A percentile compares a stretch with the other conserved stretches of the same genome.
phyloP scores from a whole-genome alignment of 2,329 filamentous ascomycete species.

The Verticillium tricorpus region DNA sequence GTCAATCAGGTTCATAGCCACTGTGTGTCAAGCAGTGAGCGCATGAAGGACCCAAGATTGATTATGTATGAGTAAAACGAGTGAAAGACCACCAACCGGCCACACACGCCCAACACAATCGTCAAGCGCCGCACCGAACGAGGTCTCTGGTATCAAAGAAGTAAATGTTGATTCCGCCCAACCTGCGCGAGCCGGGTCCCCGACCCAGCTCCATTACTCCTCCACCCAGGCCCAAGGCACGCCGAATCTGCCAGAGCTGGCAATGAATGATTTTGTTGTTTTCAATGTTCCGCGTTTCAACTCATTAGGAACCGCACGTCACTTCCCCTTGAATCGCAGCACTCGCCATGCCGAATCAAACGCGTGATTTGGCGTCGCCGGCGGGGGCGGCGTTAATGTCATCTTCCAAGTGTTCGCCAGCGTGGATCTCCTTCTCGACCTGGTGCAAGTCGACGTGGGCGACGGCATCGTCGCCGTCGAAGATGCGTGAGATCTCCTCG shows the following conservation, averaged over 20 bases:
- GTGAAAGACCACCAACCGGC: too few species aligned
- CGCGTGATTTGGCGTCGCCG: slow-evolving; percentile 11
- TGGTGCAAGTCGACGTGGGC: slow-evolving; percentile 50
- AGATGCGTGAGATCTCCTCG: slow-evolving; percentile 66
- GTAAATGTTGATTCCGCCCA: not conserved
- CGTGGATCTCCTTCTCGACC: slow-evolving; percentile 49
- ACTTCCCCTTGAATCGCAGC: not conserved
- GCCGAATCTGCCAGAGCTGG: not conserved
- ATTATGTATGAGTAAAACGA: too few species aligned
- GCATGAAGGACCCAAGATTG: too few species aligned
- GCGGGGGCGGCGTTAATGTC: slow-evolving; percentile 21
- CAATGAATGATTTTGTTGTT: not conserved
- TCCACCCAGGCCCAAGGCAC: not conserved
- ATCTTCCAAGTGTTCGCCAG: slow-evolving; percentile 25
- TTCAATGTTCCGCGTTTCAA: not conserved
- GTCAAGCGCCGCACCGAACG: too few species aligned
- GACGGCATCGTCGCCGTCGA: slow-evolving; percentile 59
- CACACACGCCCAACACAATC: too few species aligned
- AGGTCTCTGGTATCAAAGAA: too few species aligned
- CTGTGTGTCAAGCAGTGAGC: too few species aligned
- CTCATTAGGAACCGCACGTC: not conserved
- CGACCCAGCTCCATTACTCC: not conserved
- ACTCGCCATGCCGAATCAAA: not conserved
- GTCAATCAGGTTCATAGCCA: too few species aligned
- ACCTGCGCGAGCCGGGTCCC: not conserved